phyloP scores from a whole-genome alignment of 75 land plant species.

The Cupressus sempervirens region DNA sequence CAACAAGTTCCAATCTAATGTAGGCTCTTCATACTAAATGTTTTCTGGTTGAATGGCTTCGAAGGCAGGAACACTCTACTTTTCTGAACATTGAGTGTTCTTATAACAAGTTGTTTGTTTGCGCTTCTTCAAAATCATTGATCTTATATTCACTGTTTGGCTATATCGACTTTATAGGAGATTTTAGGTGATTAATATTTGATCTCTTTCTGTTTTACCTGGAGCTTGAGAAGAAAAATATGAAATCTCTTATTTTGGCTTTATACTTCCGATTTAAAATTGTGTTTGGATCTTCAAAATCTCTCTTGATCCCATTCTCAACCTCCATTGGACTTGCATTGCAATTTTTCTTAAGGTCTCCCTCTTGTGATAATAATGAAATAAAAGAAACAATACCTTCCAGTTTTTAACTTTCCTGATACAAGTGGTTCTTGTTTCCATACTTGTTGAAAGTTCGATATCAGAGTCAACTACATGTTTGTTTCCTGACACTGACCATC shows the following conservation, averaged over 20 bases:
- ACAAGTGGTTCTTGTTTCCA: too few species aligned
- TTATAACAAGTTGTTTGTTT: too few species aligned
- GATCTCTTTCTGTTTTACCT: not conserved
- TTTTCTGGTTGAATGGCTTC: too few species aligned
- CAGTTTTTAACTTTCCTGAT: not conserved
- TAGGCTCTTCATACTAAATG: too few species aligned
- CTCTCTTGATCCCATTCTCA: not conserved
- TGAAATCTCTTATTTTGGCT: not conserved
- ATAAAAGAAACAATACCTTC: not conserved
- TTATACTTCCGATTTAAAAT: not conserved
- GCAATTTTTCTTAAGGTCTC: not conserved
- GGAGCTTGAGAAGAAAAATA: not conserved
- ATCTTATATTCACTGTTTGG: not conserved
- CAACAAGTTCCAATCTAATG: too few species aligned
- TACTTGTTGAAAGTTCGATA: too few species aligned
- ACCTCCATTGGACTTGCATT: not conserved
- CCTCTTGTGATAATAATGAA: not conserved
- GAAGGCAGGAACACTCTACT: too few species aligned
- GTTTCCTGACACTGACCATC: not conserved
- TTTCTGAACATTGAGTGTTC: too few species aligned
- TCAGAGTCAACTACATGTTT: not conserved
- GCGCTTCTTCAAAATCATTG: not conserved
- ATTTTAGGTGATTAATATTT: not conserved
- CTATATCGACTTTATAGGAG: not conserved
- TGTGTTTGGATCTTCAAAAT: not conserved